These are phyloP conservation scores for Aspergillus ustus DNA, from an alignment of 2,329 filamentous ascomycete genomes.

Conservation along the genomic window DNA sequence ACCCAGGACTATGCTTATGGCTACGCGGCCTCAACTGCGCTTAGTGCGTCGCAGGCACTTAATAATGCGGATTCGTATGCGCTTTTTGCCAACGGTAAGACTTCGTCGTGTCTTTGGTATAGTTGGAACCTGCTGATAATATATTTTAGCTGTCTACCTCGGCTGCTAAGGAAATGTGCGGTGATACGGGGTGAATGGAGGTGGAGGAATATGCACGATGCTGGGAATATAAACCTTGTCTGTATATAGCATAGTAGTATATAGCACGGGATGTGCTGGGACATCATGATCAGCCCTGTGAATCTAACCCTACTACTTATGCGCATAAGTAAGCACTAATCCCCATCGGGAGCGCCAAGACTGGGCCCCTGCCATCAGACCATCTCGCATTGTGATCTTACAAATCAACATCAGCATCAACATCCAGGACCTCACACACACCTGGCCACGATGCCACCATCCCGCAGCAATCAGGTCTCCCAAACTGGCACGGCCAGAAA, in stretches of 20 bases:
- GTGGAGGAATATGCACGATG: neutral
- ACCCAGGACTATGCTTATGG: conserved; percentile 65
- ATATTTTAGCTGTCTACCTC: conserved; percentile 4
- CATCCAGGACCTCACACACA: neutral
- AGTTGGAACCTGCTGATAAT: neutral
- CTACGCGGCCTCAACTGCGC: conserved; percentile 53
- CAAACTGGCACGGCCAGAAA: neutral
- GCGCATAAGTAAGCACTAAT: neutral
- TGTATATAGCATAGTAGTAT: too few species aligned
- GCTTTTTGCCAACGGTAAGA: conserved; percentile 52
- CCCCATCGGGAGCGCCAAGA: neutral
- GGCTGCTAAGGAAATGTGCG: neutral
- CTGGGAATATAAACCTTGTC: neutral
- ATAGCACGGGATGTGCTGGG: too few species aligned
- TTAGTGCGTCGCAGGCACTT: conserved; percentile 58
- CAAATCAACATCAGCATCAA: neutral
- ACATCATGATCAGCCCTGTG: too few species aligned
- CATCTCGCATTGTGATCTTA: neutral
- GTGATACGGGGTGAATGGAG: neutral
- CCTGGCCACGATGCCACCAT: neutral
- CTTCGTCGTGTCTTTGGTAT: neutral
- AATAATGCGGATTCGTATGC: conserved; percentile 69
- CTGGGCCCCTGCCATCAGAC: neutral
- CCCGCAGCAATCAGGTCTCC: neutral
- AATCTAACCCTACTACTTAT: too few species aligned